Evolutionary conservation across 2,329 filamentous ascomycete species (phyloP).

Genomic region (Exophiala lecanii-corni): DNA sequence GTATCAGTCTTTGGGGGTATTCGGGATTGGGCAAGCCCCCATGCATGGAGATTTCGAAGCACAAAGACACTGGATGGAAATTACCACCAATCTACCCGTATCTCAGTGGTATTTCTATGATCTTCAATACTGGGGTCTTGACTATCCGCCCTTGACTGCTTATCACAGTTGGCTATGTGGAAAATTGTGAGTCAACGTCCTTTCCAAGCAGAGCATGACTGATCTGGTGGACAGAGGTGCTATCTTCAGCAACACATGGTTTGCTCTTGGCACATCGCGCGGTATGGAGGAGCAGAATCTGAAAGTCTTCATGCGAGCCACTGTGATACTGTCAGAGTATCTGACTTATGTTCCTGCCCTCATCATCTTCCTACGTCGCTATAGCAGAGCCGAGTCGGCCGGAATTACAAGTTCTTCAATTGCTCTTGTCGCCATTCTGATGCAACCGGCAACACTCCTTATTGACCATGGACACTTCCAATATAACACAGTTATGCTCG

Average conservation of each 20-base stretch:
- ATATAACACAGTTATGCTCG: constrained; percentile 98
- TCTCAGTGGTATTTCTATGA: constrained; percentile 99
- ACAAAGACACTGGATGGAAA: constrained; percentile 97
- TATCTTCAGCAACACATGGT: constrained; percentile 78
- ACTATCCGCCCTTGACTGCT: constrained; percentile 94
- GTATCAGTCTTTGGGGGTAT: constrained; percentile 87
- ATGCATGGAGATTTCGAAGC: constrained; percentile 98
- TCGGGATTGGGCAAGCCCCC: constrained; percentile 81
- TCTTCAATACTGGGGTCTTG: constrained; percentile 92
- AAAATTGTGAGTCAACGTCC: constrained; percentile 57
- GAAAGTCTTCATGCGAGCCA: constrained; percentile 94
- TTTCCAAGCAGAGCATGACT: too few species aligned
- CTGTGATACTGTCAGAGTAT: constrained; percentile 86
- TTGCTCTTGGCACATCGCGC: constrained; percentile 75
- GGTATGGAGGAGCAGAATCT: constrained; percentile 72
- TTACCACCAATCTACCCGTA: constrained; percentile 81
- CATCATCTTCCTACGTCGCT: constrained; percentile 79
- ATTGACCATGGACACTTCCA: constrained; percentile 97
- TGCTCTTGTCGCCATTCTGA: constrained; percentile 80
- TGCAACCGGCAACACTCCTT: constrained; percentile 86
- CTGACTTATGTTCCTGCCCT: constrained; percentile 80
- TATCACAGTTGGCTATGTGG: constrained; percentile 98
- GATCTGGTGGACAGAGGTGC: constrained; percentile 66
- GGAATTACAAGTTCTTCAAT: constrained; percentile 78
- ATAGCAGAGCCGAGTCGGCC: constrained; percentile 69